Percentiles rank a stretch among this genome's conserved stretches.
These are phyloP conservation scores for Sporothrix sp. DNA, from an alignment of 2,329 filamentous ascomycete species.

Conservation along the genomic window DNA sequence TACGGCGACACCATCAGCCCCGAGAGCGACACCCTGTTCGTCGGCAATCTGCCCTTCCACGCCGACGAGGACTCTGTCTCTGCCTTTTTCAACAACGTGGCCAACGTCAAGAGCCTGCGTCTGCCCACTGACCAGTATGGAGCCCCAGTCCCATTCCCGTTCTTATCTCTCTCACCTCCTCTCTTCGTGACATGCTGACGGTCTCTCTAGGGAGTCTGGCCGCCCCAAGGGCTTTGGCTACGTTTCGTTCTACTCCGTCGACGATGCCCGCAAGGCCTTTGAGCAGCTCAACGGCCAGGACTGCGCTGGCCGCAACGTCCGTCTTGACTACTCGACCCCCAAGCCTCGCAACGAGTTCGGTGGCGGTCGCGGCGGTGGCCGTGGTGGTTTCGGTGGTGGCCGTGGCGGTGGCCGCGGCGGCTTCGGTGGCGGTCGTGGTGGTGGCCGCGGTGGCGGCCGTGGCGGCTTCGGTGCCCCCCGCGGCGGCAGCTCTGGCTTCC, in stretches of 20 bases:
- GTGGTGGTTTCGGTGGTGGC: conserved; percentile 42
- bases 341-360: conserved; percentile 48
- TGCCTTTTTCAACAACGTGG: conserved; percentile 63
- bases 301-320: conserved; percentile 62
- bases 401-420: conserved; percentile 43
- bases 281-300: conserved; percentile 51
- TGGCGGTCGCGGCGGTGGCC: conserved; percentile 25
- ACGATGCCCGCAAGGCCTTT: conserved; percentile 71
- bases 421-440: conserved; percentile 42
- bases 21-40: conserved; percentile 78
- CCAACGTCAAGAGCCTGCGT: conserved; percentile 66
- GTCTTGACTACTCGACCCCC: conserved; percentile 71
- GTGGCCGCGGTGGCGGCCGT: conserved; percentile 43
- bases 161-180: too few relatives aligned
- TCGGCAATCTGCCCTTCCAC: conserved; percentile 84
- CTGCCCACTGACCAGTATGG: conserved; percentile 73
- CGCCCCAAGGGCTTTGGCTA: conserved; percentile 90
- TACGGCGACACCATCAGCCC: conserved; percentile 74
- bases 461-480: conserved; percentile 49
- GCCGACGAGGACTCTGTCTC: conserved; percentile 66
- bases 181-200: conserved; percentile 21
- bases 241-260: conserved; percentile 69
- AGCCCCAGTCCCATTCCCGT: neutral
- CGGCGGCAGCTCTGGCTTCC: conserved; percentile 52
- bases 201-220: conserved; percentile 58